Evolutionary conservation across 2,329 filamentous ascomycete species (phyloP), one percentile per base, ranked within the genome.

Genomic region (Tricladium varicosporioides): DNA sequence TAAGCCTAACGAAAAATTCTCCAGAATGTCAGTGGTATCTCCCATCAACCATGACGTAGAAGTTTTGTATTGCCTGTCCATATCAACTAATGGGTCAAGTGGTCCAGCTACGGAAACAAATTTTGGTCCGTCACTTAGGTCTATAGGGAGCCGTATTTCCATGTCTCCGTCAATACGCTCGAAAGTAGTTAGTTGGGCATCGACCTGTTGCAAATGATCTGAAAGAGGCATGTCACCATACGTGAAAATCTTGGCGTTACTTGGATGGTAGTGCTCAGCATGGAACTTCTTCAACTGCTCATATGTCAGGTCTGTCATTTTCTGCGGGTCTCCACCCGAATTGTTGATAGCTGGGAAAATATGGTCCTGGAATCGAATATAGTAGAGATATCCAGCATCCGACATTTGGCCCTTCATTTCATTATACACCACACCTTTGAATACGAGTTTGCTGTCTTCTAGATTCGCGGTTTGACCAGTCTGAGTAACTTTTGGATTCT

Each of bases 371-470:
- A 96, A 99, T 53, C 88, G 84, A 64, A 97, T 96, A 72, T 97
- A 97, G 77, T 91, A 99, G 0, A 97, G 78, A 68, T 99, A 99
- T 64, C 91, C 91, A 5, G 93, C 92, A 72, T 99, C 94, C 1
- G 94, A 97, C 87, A 97, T 96, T 70, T 97, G 92, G 0, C 94
- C 94, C 76, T 99, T 99, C 94, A 99, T 99, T 76, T 99, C 94
- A 69, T 99, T 99, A 76, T 97, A 97, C 0, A 97, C 93, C 1
- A 97, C 94, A 22, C 93, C 93, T 76, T 97, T 97, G 80, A 97
- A 97, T 0, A 96, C 90, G 43, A 96, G 76, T 61, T 84, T 85
- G 71, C 85, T 84, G 69, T 85, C 82, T 55, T 85, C 62, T 72
- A 67, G 71, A 60, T 72, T 79, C 59, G 61, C 76, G 66, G 66